Evolutionary conservation across 73 alveolate species (phyloP).

Genomic region (Uronychia binucleata): DNA sequence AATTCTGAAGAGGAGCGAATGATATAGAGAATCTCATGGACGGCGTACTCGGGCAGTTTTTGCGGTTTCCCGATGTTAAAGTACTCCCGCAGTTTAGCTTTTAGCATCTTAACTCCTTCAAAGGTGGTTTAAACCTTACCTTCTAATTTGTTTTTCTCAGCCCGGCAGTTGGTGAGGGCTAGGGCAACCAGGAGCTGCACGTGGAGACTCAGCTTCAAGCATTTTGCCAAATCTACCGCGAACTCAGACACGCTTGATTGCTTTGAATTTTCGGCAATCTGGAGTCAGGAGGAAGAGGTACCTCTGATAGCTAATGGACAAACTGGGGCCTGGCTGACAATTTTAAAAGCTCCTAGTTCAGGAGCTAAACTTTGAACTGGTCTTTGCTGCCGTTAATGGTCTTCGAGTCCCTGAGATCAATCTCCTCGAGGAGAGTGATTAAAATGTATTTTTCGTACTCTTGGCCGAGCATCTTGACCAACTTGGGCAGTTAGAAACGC

Average conservation of each 20-base stretch:
- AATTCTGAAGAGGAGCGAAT: conserved; percentile 34
- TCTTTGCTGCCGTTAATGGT: conserved; percentile 50
- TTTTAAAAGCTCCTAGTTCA: conserved; percentile 37
- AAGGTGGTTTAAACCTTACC: conserved; percentile 10
- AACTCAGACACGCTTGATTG: conserved; percentile 28
- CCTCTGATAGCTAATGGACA: conserved; percentile 58
- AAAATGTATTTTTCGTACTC: conserved; percentile 63
- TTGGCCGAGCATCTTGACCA: conserved; percentile 29
- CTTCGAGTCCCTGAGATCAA: conserved; percentile 63
- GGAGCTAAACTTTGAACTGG: conserved; percentile 51
- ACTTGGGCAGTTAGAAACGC: not conserved
- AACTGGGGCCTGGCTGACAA: conserved; percentile 40
- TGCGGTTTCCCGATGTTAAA: conserved; percentile 48
- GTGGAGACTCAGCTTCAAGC: conserved; percentile 28
- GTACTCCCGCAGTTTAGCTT: conserved; percentile 55
- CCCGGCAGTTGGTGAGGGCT: conserved; percentile 31
- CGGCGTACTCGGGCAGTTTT: conserved; percentile 66
- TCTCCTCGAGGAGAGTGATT: conserved; percentile 49
- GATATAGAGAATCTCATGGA: conserved; percentile 41
- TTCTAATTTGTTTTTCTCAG: conserved; percentile 5
- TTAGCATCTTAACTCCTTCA: conserved; percentile 42
- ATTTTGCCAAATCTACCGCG: conserved; percentile 30
- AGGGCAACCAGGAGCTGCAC: conserved; percentile 36
- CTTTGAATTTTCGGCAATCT: conserved; percentile 14
- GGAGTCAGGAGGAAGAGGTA: conserved; percentile 14